Evolutionary conservation across 768 basidiomycete species (phyloP).

Genomic region (Cystofilobasidium macerans): DNA sequence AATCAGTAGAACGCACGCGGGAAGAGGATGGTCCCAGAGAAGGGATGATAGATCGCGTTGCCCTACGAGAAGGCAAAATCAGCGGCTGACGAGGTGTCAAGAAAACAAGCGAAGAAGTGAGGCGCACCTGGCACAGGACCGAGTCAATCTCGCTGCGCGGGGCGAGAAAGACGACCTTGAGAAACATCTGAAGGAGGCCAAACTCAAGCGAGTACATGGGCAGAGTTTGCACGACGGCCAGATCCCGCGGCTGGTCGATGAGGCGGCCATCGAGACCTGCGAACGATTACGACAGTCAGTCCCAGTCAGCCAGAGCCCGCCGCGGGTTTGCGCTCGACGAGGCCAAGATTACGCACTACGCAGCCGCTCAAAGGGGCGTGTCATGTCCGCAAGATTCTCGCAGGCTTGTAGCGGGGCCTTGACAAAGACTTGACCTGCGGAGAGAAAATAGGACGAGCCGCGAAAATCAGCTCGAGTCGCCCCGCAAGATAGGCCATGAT

Average conservation of each 20-base stretch:
- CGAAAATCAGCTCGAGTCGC: no score
- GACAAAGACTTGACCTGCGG: conserved; percentile 1
- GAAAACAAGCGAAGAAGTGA: not conserved
- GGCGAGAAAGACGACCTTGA: not conserved
- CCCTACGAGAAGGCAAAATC: not conserved
- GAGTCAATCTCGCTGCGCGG: not conserved
- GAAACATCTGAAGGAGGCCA: not conserved
- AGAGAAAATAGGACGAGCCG: not conserved
- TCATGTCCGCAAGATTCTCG: not conserved
- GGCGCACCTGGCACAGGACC: not conserved
- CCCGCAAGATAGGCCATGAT: no score
- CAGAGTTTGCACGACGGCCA: not conserved
- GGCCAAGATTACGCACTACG: not conserved
- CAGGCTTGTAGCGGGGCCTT: not conserved
- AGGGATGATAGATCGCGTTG: not conserved
- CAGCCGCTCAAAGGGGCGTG: not conserved
- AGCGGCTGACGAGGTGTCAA: not conserved
- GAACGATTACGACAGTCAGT: not conserved
- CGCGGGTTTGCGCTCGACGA: not conserved
- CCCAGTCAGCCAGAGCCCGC: not conserved
- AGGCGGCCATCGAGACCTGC: not conserved
- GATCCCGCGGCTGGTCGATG: not conserved
- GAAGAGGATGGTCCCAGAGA: not conserved
- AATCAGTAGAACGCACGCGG: not conserved
- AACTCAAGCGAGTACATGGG: conserved; percentile 4